Base-by-base conservation (phyloP, 345 rosid species). In the Bruguiera gymnorhiza region DNA sequence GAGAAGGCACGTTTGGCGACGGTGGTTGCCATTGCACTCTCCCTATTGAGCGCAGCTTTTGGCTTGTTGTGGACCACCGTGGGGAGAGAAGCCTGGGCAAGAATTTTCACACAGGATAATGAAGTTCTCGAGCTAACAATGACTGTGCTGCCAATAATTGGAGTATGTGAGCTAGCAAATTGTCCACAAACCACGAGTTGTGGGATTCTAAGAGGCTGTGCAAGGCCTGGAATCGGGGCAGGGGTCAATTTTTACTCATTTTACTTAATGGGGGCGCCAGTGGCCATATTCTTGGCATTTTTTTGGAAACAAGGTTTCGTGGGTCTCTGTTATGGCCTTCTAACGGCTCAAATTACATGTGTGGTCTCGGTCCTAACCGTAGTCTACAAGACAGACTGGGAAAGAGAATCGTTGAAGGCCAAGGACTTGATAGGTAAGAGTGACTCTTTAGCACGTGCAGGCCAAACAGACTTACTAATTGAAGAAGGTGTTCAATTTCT, bases 121-220 rank as follows among this genome's bases (percentile, higher is more conserved):
- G 80, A 76, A 6, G 88, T 94, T 52, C 79, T 89, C 0, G 79
- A 84, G 62, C 72, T 94, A 48, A 85, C 87, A 5, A 80, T 78
- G 75, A 77, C 65, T 4, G 91, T 89, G 16, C 78, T 94, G 4
- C 98, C 98, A 23, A 80, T 91, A 65, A 80, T 94, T 30, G 98
- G 98, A 55, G 26, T 93, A 11, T 94, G 96, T 70, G 98, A 94
- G 84, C 82, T 94, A n/a, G 96, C 89, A 46, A 94, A 94, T 70
- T 91, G 93, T 63, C 97, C 98, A 15, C 98, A 94, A 59, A 94
- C 98, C 39, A 87, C 97, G 30, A 80, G 97, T 51, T 91, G 97
- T 48, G 98, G 98, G 73, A 89, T 91, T 55, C 74, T 91, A 2
- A 82, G 93, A 79, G 97, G 97, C 51, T 82, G 89, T 58, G 97